These are phyloP conservation scores for Xenosphaeropsis pyriputrescens DNA, from an alignment of 2,329 filamentous ascomycete species.

Conservation along the genomic window DNA sequence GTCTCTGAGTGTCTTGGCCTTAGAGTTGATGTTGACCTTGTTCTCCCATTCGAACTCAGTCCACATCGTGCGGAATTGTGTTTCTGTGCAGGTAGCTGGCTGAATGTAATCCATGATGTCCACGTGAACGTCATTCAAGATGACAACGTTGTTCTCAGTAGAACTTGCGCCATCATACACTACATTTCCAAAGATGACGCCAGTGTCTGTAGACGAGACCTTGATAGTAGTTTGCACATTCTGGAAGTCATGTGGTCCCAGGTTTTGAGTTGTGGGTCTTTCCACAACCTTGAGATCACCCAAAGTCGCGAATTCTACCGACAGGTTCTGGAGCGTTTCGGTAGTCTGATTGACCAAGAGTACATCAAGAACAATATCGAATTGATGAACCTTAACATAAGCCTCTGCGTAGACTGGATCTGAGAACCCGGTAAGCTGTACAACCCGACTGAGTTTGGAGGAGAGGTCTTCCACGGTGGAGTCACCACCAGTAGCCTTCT, in stretches of 20 bases:
- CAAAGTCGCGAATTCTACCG: constrained; percentile 95
- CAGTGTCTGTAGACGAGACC: constrained; percentile 93
- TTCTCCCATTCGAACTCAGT: constrained; percentile 99
- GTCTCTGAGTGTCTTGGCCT: constrained; percentile 78
- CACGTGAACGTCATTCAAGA: constrained; percentile 93
- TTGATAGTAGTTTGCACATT: constrained; percentile 99
- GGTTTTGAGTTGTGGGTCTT: constrained; percentile 87
- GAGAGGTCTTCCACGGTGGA: constrained; percentile 70
- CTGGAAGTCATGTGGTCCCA: constrained; percentile 90
- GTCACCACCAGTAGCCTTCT: constrained; percentile 88
- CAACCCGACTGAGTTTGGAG: constrained; percentile 89
- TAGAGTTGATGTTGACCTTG: constrained; percentile 99
- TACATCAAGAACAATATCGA: constrained; percentile 94
- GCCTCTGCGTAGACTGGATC: constrained; percentile 98
- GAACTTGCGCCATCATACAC: constrained; percentile 90
- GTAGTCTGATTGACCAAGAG: constrained; percentile 94
- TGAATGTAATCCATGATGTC: constrained; percentile 99
- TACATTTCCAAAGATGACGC: constrained; percentile 97
- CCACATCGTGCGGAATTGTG: constrained; percentile 99
- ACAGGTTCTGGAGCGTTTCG: constrained; percentile 91
- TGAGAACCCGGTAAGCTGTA: constrained; percentile 95
- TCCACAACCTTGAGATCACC: constrained; percentile 97
- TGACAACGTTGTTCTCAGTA: constrained; percentile 91
- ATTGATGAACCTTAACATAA: constrained; percentile 97
- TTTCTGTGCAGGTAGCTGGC: constrained; percentile 90